Evolutionary conservation across 495 filamentous ascomycete genomes (phyloP).

Genomic region (Oidiodendron maius): DNA sequence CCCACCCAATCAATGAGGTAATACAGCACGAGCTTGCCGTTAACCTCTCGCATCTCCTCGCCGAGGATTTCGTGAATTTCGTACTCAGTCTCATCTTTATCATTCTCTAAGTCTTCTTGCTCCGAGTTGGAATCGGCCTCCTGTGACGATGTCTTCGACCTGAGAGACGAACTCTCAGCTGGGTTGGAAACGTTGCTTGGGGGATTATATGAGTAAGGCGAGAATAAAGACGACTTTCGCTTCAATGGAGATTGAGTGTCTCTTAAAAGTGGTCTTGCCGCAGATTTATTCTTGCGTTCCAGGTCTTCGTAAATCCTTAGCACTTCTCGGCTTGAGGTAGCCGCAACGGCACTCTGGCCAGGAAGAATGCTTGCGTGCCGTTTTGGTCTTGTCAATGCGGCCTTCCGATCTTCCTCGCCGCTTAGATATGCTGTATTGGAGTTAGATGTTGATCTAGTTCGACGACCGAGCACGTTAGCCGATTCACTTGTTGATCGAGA

Average conservation of each 20-base stretch:
- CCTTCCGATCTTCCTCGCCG: background rate
- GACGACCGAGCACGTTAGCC: background rate
- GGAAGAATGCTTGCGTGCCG: background rate
- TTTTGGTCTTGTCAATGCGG: background rate
- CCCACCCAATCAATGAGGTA: conserved; percentile 19
- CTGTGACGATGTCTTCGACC: background rate
- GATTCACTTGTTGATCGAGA: background rate
- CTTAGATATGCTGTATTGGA: background rate
- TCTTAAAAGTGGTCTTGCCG: background rate
- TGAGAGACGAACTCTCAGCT: background rate
- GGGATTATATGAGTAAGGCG: background rate
- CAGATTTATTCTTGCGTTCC: background rate
- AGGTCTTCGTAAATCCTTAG: conserved; percentile 3
- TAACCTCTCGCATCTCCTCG: background rate
- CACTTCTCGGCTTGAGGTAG: conserved; percentile 7
- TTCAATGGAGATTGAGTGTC: background rate
- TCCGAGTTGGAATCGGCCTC: background rate
- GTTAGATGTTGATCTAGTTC: background rate
- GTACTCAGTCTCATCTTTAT: background rate
- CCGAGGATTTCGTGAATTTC: conserved; percentile 9
- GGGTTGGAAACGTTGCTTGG: background rate
- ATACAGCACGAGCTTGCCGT: background rate
- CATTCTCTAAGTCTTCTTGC: conserved; percentile 1
- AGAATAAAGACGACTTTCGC: background rate
- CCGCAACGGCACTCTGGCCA: background rate